These are phyloP conservation scores for Drechslerella stenobrocha DNA, from an alignment of 2,329 filamentous ascomycete genomes.

Conservation along the genomic window DNA sequence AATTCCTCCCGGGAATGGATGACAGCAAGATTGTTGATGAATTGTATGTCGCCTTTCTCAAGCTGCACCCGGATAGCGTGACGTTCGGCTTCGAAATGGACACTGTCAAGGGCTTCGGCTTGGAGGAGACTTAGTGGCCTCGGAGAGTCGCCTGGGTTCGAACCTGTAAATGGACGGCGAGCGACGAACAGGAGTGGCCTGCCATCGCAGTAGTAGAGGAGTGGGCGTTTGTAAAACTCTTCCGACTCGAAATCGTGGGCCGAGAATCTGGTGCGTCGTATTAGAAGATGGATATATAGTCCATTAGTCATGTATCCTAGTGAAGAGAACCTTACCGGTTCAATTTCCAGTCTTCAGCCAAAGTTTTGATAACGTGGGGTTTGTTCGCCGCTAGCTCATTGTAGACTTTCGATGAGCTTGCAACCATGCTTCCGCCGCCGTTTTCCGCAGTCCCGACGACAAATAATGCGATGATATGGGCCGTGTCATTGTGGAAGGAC, in stretches of 20 bases:
- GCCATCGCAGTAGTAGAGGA: constrained; percentile 63
- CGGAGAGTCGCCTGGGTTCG: constrained; percentile 61
- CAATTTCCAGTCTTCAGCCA: constrained; percentile 59
- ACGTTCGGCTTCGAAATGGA: constrained; percentile 58
- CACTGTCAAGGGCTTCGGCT: constrained; percentile 58
- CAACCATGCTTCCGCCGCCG: constrained; percentile 62
- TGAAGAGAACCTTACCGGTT: constrained; percentile 57
- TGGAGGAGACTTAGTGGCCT: constrained; percentile 60
- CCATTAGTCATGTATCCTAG: too few relatives aligned
- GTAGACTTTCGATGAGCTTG: constrained; percentile 62
- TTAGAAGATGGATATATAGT: constrained; percentile 1
- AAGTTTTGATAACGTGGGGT: constrained; percentile 61
- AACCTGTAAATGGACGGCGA: constrained; percentile 64
- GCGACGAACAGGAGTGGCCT: constrained; percentile 66
- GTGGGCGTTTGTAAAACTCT: constrained; percentile 57
- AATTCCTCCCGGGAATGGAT: constrained; percentile 59
- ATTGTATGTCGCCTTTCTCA: constrained; percentile 58
- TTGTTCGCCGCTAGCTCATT: constrained; percentile 61
- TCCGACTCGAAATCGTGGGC: constrained; percentile 41
- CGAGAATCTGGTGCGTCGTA: constrained; percentile 19
- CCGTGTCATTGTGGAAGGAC: constrained; percentile 60
- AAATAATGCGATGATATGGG: constrained; percentile 62
- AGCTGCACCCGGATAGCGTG: constrained; percentile 56
- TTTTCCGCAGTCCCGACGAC: constrained; percentile 58
- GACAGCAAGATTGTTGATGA: constrained; percentile 59